Evolutionary conservation across 2,329 filamentous ascomycete genomes (phyloP).

Genomic region (Seiridium unicorne): DNA sequence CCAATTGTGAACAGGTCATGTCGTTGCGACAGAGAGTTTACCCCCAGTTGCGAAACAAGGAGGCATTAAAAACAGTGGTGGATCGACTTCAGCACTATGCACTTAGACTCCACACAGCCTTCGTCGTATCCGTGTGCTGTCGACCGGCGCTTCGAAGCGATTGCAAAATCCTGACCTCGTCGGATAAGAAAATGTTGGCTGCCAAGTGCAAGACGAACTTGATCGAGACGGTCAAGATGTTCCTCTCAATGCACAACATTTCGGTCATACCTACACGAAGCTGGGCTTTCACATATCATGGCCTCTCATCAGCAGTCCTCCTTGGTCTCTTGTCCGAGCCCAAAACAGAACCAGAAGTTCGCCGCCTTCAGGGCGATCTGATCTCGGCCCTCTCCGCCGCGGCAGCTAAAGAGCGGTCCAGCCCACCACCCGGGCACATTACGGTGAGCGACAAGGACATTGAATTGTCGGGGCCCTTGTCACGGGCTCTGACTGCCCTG

Average conservation of each 20-base stretch:
- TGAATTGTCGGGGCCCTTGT: slow-evolving; percentile 60
- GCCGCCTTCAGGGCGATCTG: slow-evolving; percentile 62
- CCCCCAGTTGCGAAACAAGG: slow-evolving; percentile 56
- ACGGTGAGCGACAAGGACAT: slow-evolving; percentile 58
- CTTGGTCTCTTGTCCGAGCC: slow-evolving; percentile 64
- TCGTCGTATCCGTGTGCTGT: slow-evolving; percentile 64
- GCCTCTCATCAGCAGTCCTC: slow-evolving; percentile 62
- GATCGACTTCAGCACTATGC: slow-evolving; percentile 64
- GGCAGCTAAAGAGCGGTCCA: slow-evolving; percentile 58
- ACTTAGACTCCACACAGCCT: slow-evolving; percentile 63
- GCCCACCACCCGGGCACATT: slow-evolving; percentile 51
- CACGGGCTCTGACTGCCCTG: slow-evolving; percentile 58
- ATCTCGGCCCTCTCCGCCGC: slow-evolving; percentile 64
- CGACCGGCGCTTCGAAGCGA: slow-evolving; percentile 59
- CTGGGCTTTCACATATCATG: slow-evolving; percentile 68
- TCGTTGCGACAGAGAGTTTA: slow-evolving; percentile 46
- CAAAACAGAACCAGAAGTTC: slow-evolving; percentile 61
- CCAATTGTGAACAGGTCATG: slow-evolving; percentile 55
- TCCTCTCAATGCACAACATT: slow-evolving; percentile 66
- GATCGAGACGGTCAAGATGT: slow-evolving; percentile 66
- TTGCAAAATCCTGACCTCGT: slow-evolving; percentile 43
- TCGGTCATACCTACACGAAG: slow-evolving; percentile 65
- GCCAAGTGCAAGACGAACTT: slow-evolving; percentile 61
- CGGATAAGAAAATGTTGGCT: slow-evolving; percentile 54
- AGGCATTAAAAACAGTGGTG: slow-evolving; percentile 61